phyloP scores from a whole-genome alignment of 768 basidiomycete species.

The Serendipita indica region DNA sequence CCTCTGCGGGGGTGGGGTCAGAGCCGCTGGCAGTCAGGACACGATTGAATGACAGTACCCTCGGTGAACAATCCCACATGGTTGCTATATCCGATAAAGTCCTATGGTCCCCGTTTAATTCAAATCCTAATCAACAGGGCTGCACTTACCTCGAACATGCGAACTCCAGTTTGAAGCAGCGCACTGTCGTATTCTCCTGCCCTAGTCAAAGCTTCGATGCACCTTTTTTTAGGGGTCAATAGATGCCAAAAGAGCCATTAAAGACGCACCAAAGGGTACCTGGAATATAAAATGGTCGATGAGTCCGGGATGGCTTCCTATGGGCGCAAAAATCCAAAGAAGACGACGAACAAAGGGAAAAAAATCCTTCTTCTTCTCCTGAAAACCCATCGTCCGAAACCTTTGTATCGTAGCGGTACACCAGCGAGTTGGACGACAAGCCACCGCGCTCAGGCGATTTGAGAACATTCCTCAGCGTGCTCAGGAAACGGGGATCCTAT shows the following conservation, averaged over 20 bases:
- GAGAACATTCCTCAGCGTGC: slow-evolving; percentile 69
- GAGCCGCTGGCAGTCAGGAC: too few species aligned
- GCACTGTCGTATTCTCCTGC: slow-evolving; percentile 64
- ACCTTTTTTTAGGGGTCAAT: slow-evolving; percentile 31
- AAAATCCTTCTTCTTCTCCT: slow-evolving; percentile 93
- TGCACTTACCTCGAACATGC: slow-evolving; percentile 74
- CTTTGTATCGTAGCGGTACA: slow-evolving; percentile 72
- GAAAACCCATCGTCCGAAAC: slow-evolving; percentile 85
- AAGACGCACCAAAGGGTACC: slow-evolving; percentile 21
- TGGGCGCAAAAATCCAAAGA: background rate
- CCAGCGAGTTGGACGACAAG: slow-evolving; percentile 60
- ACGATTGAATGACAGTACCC: background rate
- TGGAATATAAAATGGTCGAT: background rate
- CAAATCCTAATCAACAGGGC: background rate
- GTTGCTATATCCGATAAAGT: slow-evolving; percentile 69
- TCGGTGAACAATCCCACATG: slow-evolving; percentile 79
- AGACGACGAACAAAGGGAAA: slow-evolving; percentile 49
- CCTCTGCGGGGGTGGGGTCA: slow-evolving; percentile 32
- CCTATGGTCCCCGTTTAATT: slow-evolving; percentile 25
- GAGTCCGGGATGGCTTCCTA: slow-evolving; percentile 33
- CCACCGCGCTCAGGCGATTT: slow-evolving; percentile 83
- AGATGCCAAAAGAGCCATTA: background rate
- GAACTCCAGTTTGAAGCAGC: slow-evolving; percentile 50
- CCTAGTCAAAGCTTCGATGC: slow-evolving; percentile 76
- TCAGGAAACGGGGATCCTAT: slow-evolving; percentile 70